Percentiles rank a stretch among this genome's conserved stretches.
Conservation (phyloP, 1,139 yeast genomes). For the Meyerozyma carpophila region DNA sequence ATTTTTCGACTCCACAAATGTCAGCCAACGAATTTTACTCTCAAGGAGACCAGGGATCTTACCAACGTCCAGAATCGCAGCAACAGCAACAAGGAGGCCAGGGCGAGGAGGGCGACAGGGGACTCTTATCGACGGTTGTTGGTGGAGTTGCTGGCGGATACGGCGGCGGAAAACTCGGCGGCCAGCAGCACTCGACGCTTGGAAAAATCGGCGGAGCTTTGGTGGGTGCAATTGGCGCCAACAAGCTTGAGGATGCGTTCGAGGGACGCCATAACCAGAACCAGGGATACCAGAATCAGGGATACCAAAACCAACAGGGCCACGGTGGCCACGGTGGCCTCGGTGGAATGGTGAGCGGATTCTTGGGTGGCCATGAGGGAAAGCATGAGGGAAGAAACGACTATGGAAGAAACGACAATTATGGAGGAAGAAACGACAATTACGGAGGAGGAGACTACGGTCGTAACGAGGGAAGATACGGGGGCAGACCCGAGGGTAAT, state of each 20-base stretch:
- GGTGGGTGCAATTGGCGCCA: slow-evolving; percentile 57
- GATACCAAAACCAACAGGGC: not conserved
- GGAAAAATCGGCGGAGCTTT: slow-evolving; percentile 56
- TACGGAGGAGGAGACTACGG: not conserved
- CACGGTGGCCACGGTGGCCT: not conserved
- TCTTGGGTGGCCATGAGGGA: not conserved
- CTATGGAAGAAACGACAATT: not conserved
- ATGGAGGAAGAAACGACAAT: slow-evolving; percentile 1
- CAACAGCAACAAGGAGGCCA: slow-evolving; percentile 13
- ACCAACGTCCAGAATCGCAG: slow-evolving; percentile 18
- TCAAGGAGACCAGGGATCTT: slow-evolving; percentile 8
- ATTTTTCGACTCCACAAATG: slow-evolving; percentile 23
- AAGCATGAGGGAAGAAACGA: slow-evolving; percentile 1
- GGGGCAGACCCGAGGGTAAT: not conserved
- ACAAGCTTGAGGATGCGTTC: slow-evolving; percentile 41
- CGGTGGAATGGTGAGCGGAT: not conserved
- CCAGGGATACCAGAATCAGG: not conserved
- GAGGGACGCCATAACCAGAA: not conserved
- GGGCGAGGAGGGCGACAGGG: slow-evolving; percentile 46
- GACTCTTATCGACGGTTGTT: slow-evolving; percentile 46
- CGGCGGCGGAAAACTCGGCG: slow-evolving; percentile 39
- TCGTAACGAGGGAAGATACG: too few species aligned
- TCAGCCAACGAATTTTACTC: slow-evolving; percentile 60
- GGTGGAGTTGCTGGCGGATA: slow-evolving; percentile 54
- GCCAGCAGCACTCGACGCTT: slow-evolving; percentile 35